These are phyloP conservation scores for Chamaecyparis obtusa DNA, from an alignment of 75 land plant species.

Conservation along the genomic window DNA sequence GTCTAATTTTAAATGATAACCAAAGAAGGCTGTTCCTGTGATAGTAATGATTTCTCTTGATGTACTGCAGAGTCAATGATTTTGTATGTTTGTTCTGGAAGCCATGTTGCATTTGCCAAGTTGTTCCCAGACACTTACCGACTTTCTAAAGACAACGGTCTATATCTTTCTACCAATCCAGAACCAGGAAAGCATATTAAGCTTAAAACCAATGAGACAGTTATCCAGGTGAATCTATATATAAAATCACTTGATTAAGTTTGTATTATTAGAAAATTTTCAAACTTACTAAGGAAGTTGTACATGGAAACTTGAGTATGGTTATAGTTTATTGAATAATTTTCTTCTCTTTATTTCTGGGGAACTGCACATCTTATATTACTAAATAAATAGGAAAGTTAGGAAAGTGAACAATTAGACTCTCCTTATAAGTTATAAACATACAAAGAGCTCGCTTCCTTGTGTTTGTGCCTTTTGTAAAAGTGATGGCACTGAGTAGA, in stretches of 20 bases:
- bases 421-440: no score
- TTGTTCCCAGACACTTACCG: slow-evolving; percentile 61
- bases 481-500: background rate
- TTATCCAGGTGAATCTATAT: slow-evolving; percentile 68
- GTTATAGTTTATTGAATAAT: background rate
- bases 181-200: slow-evolving; percentile 73
- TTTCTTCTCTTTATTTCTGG: background rate
- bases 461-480: background rate
- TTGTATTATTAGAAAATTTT: background rate
- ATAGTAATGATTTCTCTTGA: background rate
- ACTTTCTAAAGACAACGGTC: slow-evolving; percentile 49
- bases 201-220: slow-evolving; percentile 71
- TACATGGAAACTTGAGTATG: background rate
- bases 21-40: background rate
- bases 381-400: no score
- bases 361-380: background rate
- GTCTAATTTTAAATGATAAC: background rate
- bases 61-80: slow-evolving; percentile 75
- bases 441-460: background rate
- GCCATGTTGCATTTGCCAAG: slow-evolving; percentile 81
- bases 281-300: background rate
- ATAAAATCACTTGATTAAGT: background rate
- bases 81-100: slow-evolving; percentile 73
- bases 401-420: no score
- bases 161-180: slow-evolving; percentile 67